phyloP scores from a whole-genome alignment of 73 alveolate genomes.

The Paramecium bursaria region DNA sequence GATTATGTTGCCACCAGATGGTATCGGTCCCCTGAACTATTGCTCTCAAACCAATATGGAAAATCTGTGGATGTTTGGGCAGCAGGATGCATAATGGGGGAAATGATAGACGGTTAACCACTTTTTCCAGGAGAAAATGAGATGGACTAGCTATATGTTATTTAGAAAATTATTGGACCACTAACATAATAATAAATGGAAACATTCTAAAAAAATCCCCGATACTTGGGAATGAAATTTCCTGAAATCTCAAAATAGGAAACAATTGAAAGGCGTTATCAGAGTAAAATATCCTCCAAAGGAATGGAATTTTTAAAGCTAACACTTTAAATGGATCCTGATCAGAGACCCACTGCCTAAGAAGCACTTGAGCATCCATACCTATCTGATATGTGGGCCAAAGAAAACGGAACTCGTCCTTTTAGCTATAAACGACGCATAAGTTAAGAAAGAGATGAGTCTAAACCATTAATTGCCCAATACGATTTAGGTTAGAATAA shows the following conservation, averaged over 20 bases:
- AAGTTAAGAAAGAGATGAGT: constrained; percentile 59
- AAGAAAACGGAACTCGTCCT: constrained; percentile 74
- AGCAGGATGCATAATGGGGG: constrained; percentile 97
- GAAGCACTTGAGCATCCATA: constrained; percentile 92
- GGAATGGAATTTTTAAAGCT: constrained; percentile 79
- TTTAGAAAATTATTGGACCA: constrained; percentile 84
- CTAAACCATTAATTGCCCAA: not conserved
- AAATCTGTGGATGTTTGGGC: constrained; percentile 95
- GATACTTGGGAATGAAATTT: constrained; percentile 86
- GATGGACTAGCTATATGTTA: constrained; percentile 83
- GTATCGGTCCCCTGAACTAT: constrained; percentile 69
- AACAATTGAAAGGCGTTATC: constrained; percentile 88
- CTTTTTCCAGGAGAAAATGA: constrained; percentile 93
- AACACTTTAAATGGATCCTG: constrained; percentile 89
- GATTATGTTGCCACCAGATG: constrained; percentile 72
- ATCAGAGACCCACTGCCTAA: constrained; percentile 85
- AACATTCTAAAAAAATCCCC: constrained; percentile 81
- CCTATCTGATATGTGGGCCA: constrained; percentile 84
- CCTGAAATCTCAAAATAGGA: constrained; percentile 85
- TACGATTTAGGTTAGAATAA: not conserved
- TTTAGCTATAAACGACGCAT: constrained; percentile 30
- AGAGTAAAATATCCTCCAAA: constrained; percentile 74
- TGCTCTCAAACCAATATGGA: constrained; percentile 72
- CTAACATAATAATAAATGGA: constrained; percentile 80
- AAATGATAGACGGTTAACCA: constrained; percentile 91